A percentile compares a stretch with the other conserved stretches of the same genome.
Evolutionary conservation across 192 early-diverging fungal genomes (phyloP).

Genomic region (Linderina pennispora): DNA sequence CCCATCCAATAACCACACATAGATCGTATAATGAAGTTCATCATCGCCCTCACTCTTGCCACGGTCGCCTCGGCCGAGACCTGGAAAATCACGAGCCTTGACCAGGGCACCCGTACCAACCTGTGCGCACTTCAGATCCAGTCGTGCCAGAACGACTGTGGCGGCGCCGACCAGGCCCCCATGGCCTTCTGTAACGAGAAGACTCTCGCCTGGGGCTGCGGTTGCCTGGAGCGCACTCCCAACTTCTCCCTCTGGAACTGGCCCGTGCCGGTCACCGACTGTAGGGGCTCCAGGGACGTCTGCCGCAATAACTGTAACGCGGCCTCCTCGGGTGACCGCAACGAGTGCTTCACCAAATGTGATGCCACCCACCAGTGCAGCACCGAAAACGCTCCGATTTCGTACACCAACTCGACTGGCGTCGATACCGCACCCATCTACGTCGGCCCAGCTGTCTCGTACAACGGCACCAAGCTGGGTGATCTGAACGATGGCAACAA

Average conservation of each 20-base stretch:
- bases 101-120: slow-evolving; percentile 22
- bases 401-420: slow-evolving; percentile 32
- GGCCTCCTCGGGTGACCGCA: slow-evolving; percentile 10
- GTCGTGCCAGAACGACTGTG: slow-evolving; percentile 46
- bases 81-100: slow-evolving; percentile 40
- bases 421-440: slow-evolving; percentile 15
- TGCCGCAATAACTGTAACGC: slow-evolving; percentile 34
- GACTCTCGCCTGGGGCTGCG: slow-evolving; percentile 54
- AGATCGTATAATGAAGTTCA: slow-evolving; percentile 25
- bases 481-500: slow-evolving; percentile 45
- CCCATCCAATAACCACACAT: not conserved
- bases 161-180: slow-evolving; percentile 30
- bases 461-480: slow-evolving; percentile 40
- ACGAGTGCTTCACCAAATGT: slow-evolving; percentile 30
- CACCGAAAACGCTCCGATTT: slow-evolving; percentile 41
- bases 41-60: slow-evolving; percentile 7
- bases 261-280: slow-evolving; percentile 45
- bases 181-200: slow-evolving; percentile 50
- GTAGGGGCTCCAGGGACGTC: slow-evolving; percentile 23
- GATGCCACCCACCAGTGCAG: slow-evolving; percentile 36
- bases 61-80: slow-evolving; percentile 10
- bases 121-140: slow-evolving; percentile 41
- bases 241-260: slow-evolving; percentile 44
- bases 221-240: slow-evolving; percentile 38
- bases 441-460: slow-evolving; percentile 40